Evolutionary conservation across 2,329 filamentous ascomycete species (phyloP).

Genomic region (Xylariaceae sp.): DNA sequence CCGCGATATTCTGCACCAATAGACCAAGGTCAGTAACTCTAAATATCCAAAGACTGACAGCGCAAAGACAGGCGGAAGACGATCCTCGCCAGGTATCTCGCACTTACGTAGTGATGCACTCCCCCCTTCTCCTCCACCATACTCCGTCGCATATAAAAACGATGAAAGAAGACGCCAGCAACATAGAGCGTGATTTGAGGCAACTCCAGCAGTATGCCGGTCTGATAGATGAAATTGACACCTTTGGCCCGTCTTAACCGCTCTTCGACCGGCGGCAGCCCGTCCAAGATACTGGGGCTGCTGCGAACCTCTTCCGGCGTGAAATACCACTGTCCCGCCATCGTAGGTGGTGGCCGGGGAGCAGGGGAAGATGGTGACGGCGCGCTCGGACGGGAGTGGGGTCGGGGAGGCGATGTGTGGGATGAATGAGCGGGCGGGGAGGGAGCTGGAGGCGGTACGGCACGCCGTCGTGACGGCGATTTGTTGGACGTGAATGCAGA

Average conservation of each 20-base stretch:
- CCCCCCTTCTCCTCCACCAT: slow-evolving; percentile 71
- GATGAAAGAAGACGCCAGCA: slow-evolving; percentile 89
- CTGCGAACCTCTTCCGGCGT: slow-evolving; percentile 74
- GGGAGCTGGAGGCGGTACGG: slow-evolving; percentile 56
- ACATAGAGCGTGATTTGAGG: slow-evolving; percentile 90
- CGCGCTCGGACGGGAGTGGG: slow-evolving; percentile 38
- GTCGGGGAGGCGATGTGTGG: slow-evolving; percentile 45
- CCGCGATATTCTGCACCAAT: slow-evolving; percentile 66
- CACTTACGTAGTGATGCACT: slow-evolving; percentile 80
- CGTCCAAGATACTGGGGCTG: slow-evolving; percentile 79
- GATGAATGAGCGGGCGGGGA: slow-evolving; percentile 54
- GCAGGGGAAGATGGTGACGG: slow-evolving; percentile 37
- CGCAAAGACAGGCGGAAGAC: too few species aligned
- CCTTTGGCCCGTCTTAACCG: slow-evolving; percentile 79
- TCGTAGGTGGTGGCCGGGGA: slow-evolving; percentile 34
- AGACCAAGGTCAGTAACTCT: slow-evolving; percentile 14
- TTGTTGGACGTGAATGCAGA: slow-evolving; percentile 21
- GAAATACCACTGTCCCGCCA: slow-evolving; percentile 77
- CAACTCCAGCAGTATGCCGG: slow-evolving; percentile 85
- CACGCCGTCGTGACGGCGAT: slow-evolving; percentile 46
- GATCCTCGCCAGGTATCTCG: too few species aligned
- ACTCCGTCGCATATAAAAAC: slow-evolving; percentile 88
- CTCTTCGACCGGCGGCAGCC: slow-evolving; percentile 72
- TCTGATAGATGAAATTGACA: slow-evolving; percentile 93
- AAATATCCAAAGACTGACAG: too few species aligned